Base-by-base conservation (phyloP, 139 green algal species). In the Coelastrella sp. region DNA sequence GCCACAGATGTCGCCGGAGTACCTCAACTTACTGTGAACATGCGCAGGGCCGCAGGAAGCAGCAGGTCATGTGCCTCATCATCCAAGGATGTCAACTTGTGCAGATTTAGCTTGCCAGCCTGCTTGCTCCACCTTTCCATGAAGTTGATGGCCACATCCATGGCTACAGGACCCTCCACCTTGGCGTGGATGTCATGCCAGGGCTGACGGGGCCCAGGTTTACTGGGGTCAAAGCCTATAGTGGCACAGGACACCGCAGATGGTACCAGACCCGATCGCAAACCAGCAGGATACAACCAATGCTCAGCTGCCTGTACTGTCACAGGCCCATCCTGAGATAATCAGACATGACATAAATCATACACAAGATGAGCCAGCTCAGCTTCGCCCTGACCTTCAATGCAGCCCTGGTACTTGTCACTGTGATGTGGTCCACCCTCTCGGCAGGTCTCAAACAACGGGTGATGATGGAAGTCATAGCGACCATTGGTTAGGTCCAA, bases 111-210 rank as follows among this genome's bases (percentile, higher is more conserved):
- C n/a, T 67, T 34, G 77, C 77, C 77, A 4, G 77, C 77, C 57
- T 83, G 78, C 40, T 75, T 84, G 17, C 21, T 38, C 78, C 78
- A 84, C n/a, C 78, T 34, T 43, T 84, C 60, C 21, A 84, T 62
- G 62, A 76, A 84, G 78, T 84, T 84, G 62, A 84, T 63, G 41
- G 60, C 78, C 23, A 84, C 60, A 50, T 95, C 92, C 66, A 80
- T 87, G 15, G 88, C 92, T 0, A 84, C 63, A 15, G 91, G 85
- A 9, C 92, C 92, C 72, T 92, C 84, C 21, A 95, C 32, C 19
- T 67, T 71, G 50, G 81, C 86, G 72, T 95, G 91, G 71, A 94
- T 91, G 90, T 95, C 92, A 50, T 95, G 91, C 91, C 92, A 94
- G 2, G 92, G 91, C 86, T 95, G 59, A 27, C 89, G 78, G 0